Evolutionary conservation across 176 grass and related monocot genomes (phyloP), one percentile per base, ranked within the genome.

Genomic region (Phyllostachys edulis): DNA sequence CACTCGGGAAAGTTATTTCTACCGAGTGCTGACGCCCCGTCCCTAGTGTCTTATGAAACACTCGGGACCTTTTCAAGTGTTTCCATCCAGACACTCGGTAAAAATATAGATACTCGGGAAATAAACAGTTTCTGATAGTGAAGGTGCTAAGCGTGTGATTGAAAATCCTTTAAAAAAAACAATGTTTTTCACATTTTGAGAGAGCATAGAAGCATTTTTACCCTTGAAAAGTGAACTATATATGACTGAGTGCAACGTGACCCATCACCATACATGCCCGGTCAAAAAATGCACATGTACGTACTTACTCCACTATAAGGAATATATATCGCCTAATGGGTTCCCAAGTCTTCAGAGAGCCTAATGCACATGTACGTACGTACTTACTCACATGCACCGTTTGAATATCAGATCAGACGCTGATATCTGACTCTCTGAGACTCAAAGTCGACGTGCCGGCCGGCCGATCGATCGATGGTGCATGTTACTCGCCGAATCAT

Each of bases 401-500:
- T 73, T 41, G 57, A 80, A 71, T 74, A 49, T 79, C 71, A 16
- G 54, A 85, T 71, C 71, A 44, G 82, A 46, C 29, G 41, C 45
- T 65, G 47, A 66, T 65, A 29, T 5, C 72, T 78, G 61, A 80
- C 50, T 61, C 69, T 52, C 39, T 11, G 62, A 6, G 15, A n/a
- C 60, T 16, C 41, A 2, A 26, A n/a, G 24, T 21, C 23, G 69
- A 72, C 59, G 15, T 45, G 5, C 57, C 12, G 66, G 66, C 13
- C 74, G 75, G 3, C 11, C 21, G 6, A 56, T 42, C 21, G 6
- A 38, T 26, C 40, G 62, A 18, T 18, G 21, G 2, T 45, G 69
- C 75, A 84, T 84, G 81, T 85, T 89, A 61, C 70, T 69, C 77
- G 8, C 51, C 9, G 39, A 50, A 69, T n/a, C 47, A 44, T 41